phyloP scores from a whole-genome alignment of 2,329 filamentous ascomycete genomes.

The Aspergillus calidoustus region DNA sequence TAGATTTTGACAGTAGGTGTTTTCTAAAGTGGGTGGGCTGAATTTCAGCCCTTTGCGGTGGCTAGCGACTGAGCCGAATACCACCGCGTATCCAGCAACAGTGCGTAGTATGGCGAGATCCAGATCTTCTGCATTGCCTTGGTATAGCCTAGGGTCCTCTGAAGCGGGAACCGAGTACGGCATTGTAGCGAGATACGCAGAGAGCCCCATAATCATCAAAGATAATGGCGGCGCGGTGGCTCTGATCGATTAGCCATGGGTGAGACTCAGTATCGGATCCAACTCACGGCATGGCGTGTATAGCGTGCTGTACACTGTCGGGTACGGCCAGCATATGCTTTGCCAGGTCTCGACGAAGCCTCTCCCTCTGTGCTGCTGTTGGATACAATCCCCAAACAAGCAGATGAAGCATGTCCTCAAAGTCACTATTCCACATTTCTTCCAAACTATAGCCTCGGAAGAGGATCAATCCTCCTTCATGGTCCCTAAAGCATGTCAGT shows the following conservation, averaged over 20 bases:
- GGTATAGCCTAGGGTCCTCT: slow-evolving; percentile 29
- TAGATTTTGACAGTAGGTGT: slow-evolving; percentile 61
- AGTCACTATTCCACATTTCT: slow-evolving; percentile 36
- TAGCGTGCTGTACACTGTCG: slow-evolving; percentile 26
- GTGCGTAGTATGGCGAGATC: slow-evolving; percentile 33
- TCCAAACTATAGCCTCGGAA: slow-evolving; percentile 36
- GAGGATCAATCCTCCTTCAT: slow-evolving; percentile 32
- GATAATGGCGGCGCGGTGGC: slow-evolving; percentile 27
- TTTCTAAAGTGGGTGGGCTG: slow-evolving; percentile 36
- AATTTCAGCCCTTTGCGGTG: slow-evolving; percentile 31
- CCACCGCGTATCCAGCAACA: slow-evolving; percentile 31
- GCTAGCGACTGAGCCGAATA: slow-evolving; percentile 32
- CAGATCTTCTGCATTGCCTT: slow-evolving; percentile 22
- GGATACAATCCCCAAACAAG: slow-evolving; percentile 37
- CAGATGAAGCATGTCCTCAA: slow-evolving; percentile 40
- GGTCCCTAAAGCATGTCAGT: slow-evolving; percentile 29
- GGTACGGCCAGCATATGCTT: slow-evolving; percentile 29
- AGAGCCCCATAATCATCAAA: slow-evolving; percentile 35
- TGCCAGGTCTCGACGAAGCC: slow-evolving; percentile 27
- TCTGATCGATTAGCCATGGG: background rate
- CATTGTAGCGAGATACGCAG: slow-evolving; percentile 31
- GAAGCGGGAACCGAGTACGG: slow-evolving; percentile 30
- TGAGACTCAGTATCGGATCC: background rate
- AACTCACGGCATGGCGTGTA: slow-evolving; percentile 33
- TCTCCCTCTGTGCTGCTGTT: slow-evolving; percentile 24